A percentile compares a stretch with the other conserved stretches of the same genome.
Conservation (phyloP, 192 early-diverging fungal genomes). For the Pilaira anomala region DNA sequence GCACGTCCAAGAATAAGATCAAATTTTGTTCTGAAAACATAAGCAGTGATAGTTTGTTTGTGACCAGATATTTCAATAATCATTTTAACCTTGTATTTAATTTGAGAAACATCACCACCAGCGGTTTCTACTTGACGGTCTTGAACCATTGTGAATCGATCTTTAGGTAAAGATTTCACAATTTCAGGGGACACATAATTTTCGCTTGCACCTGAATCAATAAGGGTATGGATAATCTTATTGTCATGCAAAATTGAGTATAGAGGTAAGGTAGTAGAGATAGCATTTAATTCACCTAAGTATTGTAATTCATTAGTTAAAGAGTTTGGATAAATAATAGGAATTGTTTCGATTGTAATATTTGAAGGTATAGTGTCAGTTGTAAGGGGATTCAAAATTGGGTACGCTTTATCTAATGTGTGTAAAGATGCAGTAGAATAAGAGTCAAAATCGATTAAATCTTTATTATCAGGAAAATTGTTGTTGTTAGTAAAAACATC, state of each 20-base stretch:
- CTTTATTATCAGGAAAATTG: conserved; percentile 3
- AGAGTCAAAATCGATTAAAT: not conserved
- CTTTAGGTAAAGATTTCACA: not conserved
- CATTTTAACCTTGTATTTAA: not conserved
- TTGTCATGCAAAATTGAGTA: not conserved
- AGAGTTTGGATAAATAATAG: not conserved
- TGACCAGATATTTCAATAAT: not conserved
- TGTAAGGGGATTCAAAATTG: not conserved
- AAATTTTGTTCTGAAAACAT: conserved; percentile 1
- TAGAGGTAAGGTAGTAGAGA: not conserved
- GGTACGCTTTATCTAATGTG: not conserved
- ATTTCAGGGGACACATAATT: conserved; percentile 10
- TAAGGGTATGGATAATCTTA: not conserved
- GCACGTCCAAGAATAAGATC: conserved; percentile 6
- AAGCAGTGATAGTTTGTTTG: not conserved
- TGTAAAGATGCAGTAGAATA: not conserved
- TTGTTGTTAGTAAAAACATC: not conserved
- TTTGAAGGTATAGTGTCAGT: not conserved
- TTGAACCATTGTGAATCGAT: not conserved
- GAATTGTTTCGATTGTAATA: not conserved
- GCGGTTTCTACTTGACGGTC: conserved; percentile 1
- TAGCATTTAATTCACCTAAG: not conserved
- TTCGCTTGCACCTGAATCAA: conserved; percentile 11
- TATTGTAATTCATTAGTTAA: not conserved
- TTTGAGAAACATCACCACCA: not conserved